Evolutionary conservation across 2,329 filamentous ascomycete genomes (phyloP).

Genomic region (Pseudogymnoascus sp.): DNA sequence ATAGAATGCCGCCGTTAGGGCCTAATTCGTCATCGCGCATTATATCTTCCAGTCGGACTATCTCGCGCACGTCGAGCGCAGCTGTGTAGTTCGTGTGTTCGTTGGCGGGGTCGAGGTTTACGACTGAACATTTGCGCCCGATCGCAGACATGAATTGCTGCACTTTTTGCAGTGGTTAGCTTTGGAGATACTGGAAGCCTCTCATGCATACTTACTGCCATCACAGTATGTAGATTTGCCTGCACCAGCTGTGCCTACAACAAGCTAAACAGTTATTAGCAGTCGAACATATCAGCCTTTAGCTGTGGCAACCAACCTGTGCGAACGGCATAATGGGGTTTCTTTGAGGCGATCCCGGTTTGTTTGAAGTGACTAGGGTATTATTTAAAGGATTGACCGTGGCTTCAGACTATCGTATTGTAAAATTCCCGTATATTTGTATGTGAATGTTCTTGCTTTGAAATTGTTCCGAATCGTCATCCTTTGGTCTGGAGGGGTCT

Average conservation of each 20-base stretch:
- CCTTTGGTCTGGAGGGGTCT: background rate
- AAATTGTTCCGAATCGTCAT: conserved; percentile 7
- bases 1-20: conserved; percentile 86
- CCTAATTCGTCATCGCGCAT: conserved; percentile 88
- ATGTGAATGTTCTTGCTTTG: background rate
- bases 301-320: conserved; percentile 16
- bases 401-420: background rate
- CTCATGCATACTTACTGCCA: conserved; percentile 54
- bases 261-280: conserved; percentile 49
- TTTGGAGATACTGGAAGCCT: background rate
- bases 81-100: conserved; percentile 83
- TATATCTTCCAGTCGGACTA: conserved; percentile 87
- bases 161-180: conserved; percentile 43
- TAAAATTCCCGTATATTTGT: background rate
- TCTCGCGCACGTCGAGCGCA: conserved; percentile 79
- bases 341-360: background rate
- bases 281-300: background rate
- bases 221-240: conserved; percentile 98
- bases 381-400: background rate
- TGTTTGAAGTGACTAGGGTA: background rate
- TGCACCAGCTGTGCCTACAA: conserved; percentile 87
- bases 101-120: conserved; percentile 96
- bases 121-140: conserved; percentile 85
- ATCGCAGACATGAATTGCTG: conserved; percentile 97
- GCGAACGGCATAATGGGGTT: conserved; percentile 27